Evolutionary conservation across 805 yeast species (phyloP), one percentile per base, ranked within the genome.

Genomic region (Zygosaccharomyces lentus): DNA sequence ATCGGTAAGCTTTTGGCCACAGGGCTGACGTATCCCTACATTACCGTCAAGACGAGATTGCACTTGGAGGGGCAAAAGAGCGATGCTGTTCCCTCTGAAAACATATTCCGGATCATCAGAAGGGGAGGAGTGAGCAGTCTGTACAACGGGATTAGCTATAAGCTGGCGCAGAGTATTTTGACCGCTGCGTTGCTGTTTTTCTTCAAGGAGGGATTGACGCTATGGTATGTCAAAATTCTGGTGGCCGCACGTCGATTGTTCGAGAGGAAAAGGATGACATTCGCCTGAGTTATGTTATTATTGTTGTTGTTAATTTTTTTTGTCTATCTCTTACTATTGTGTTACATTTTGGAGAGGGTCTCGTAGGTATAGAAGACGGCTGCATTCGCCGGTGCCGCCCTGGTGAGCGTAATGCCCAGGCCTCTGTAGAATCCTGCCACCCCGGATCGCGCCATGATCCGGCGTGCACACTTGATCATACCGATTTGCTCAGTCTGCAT

Each of bases 351-450:
- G 27, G 62, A 56, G 26, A 62, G 49, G 2, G 75, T 66, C 58
- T 90, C 96, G 61, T 88, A 90, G 3, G 81, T 75, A 55, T 83
- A 80, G 67, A 91, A 91, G 24, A 90, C 87, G 7, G 82, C 73
- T 1, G 96, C 96, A 58, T 88, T 87, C 2, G 96, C 89, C 0
- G 98, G 98, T 1, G 87, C 78, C 0, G 96, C 87, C 59, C 96
- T 78, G 5, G 80, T 52, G 47, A 88, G 66, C 0, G 97, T 88
- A 46, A 91, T 82, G 0, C 91, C 87, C 46, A 90, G 70, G 0
- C 98, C 98, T 48, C 86, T 78, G 58, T 90, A 91, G 46, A 91
- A 78, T 2, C 84, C 89, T 15, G 69, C 56, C 1, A 88, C 37
- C 0, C 97, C 97, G 1, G 81, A 79, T 27, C 70, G 67, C 45